These are phyloP conservation scores for Exophiala sideris DNA, from an alignment of 2,329 filamentous ascomycete species.

Conservation along the genomic window DNA sequence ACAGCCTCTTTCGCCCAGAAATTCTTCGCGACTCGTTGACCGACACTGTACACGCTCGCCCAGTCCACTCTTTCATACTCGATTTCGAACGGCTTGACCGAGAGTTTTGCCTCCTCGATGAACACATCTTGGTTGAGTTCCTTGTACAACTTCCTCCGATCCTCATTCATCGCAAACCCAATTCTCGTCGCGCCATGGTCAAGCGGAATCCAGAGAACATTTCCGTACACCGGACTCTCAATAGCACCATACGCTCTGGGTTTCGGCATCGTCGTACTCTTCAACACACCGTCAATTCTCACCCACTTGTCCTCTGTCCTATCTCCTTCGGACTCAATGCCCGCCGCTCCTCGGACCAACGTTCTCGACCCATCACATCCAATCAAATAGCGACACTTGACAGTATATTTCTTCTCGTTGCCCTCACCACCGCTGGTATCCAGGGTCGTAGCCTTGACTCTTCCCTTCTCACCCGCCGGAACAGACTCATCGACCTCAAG, in stretches of 20 bases:
- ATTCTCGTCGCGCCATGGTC: slow-evolving; percentile 54
- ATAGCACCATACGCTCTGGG: slow-evolving; percentile 49
- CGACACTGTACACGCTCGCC: slow-evolving; percentile 45
- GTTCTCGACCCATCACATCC: slow-evolving; percentile 53
- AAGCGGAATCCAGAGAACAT: slow-evolving; percentile 54
- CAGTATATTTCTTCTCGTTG: slow-evolving; percentile 24
- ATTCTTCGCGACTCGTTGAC: slow-evolving; percentile 37
- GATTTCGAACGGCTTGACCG: slow-evolving; percentile 40
- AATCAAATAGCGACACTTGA: slow-evolving; percentile 48
- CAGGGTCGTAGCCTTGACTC: slow-evolving; percentile 30
- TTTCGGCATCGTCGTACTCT: slow-evolving; percentile 48
- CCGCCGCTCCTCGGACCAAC: slow-evolving; percentile 46
- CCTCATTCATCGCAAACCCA: slow-evolving; percentile 51
- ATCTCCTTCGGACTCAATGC: slow-evolving; percentile 50
- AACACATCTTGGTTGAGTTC: slow-evolving; percentile 38
- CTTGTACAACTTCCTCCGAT: slow-evolving; percentile 36
- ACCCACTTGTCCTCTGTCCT: slow-evolving; percentile 54
- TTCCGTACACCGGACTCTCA: slow-evolving; percentile 52
- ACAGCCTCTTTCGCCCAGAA: slow-evolving; percentile 25
- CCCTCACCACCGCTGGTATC: slow-evolving; percentile 30
- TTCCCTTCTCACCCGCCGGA: slow-evolving; percentile 23
- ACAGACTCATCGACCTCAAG: slow-evolving; percentile 39
- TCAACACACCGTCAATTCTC: slow-evolving; percentile 50
- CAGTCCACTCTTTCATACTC: slow-evolving; percentile 42
- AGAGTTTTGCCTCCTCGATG: slow-evolving; percentile 38